phyloP scores from a whole-genome alignment of 2,329 filamentous ascomycete species.

The Fusarium sp. region DNA sequence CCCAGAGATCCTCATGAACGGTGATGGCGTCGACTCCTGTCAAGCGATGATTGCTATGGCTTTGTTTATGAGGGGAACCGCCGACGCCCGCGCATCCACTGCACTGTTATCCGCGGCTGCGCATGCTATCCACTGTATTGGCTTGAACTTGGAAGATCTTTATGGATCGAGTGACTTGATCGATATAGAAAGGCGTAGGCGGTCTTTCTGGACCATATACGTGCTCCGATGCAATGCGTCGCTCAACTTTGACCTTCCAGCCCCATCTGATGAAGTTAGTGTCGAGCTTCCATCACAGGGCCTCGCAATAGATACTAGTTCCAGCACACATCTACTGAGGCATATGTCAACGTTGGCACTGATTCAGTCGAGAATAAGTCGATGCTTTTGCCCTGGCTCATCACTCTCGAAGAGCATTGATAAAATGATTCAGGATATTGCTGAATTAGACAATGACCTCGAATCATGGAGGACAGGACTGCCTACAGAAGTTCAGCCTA shows the following conservation, averaged over 20 bases:
- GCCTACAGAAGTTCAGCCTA: background rate
- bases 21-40: background rate
- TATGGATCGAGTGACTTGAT: fast-evolving
- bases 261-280: fast-evolving
- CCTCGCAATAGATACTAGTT: fast-evolving
- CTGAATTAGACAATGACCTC: background rate
- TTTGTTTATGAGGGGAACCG: background rate
- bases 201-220: background rate
- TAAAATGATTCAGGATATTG: background rate
- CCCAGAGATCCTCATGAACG: background rate
- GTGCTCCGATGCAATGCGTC: background rate
- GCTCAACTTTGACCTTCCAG: background rate
- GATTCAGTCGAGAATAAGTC: background rate
- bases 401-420: background rate
- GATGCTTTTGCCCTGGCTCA: fast-evolving
- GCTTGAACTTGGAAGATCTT: background rate
- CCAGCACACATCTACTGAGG: no score
- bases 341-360: background rate
- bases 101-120: background rate
- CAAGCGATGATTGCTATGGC: background rate
- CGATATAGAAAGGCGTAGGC: background rate
- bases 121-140: background rate
- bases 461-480: background rate
- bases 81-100: background rate
- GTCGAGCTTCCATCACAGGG: background rate